Percentiles rank a stretch among this genome's conserved stretches.
Conservation (phyloP, 352 stramenopile genomes). For the Globisporangium okanoganense region DNA sequence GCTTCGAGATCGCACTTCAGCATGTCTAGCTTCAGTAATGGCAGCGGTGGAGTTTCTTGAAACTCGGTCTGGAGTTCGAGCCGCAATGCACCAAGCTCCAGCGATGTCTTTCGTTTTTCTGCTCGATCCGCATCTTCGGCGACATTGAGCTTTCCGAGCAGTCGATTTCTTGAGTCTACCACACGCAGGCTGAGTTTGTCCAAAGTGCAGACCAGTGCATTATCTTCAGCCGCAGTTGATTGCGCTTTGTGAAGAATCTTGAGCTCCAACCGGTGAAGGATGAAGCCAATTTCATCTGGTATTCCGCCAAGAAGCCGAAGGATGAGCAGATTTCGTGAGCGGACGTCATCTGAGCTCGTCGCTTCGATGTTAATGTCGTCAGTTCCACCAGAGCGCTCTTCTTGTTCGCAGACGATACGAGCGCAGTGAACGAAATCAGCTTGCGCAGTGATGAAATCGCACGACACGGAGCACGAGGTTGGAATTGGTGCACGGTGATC, state of each 20-base stretch:
- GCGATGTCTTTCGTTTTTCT: conserved; percentile 6
- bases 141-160: background rate
- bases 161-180: conserved; percentile 1
- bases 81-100: conserved; percentile 4
- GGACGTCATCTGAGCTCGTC: background rate
- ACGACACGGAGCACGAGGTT: conserved; percentile 7
- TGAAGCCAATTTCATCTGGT: conserved; percentile 5
- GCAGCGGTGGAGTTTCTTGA: background rate
- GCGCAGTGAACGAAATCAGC: background rate
- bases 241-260: background rate
- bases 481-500: conserved; percentile 20
- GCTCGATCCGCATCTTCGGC: background rate
- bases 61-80: background rate
- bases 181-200: conserved; percentile 3
- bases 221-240: background rate
- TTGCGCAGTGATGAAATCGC: background rate
- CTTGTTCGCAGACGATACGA: background rate
- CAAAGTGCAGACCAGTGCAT: background rate
- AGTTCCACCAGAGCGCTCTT: background rate
- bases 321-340: conserved; percentile 1
- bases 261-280: conserved; percentile 12
- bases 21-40: conserved; percentile 3
- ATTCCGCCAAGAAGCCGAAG: conserved; percentile 9
- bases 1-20: conserved; percentile 16
- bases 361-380: background rate